Conservation (phyloP, 2,329 filamentous ascomycete genomes). For the Emmonsiellopsis sp. region DNA sequence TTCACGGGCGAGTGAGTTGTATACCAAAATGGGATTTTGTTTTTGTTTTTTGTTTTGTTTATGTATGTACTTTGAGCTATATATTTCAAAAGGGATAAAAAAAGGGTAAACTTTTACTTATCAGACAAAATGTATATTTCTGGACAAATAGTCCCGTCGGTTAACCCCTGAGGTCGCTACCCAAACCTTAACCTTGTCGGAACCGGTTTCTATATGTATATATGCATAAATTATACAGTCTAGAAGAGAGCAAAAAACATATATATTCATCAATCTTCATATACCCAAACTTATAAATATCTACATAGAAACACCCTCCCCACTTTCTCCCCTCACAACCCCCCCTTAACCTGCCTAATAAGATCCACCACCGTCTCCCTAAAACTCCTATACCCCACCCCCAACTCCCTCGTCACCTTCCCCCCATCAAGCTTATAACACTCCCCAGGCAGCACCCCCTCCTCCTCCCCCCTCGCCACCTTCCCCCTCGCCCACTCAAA, state of each 20-base stretch:
- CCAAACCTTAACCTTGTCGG: too few species aligned
- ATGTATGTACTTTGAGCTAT: too few species aligned
- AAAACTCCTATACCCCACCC: conserved; percentile 24
- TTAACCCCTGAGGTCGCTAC: too few species aligned
- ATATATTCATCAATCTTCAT: background rate
- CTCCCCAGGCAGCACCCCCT: conserved; percentile 22
- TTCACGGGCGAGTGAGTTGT: too few species aligned
- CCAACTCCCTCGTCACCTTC: conserved; percentile 33
- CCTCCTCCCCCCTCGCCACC: conserved; percentile 27
- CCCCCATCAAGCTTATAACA: conserved; percentile 36
- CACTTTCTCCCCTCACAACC: background rate
- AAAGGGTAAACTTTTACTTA: too few species aligned
- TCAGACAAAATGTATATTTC: too few species aligned
- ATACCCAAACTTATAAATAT: background rate
- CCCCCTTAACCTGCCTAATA: conserved; percentile 5
- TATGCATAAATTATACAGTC: background rate
- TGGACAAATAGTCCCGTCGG: too few species aligned
- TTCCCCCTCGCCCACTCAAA: conserved; percentile 30
- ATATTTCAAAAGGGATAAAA: too few species aligned
- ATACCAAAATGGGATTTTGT: too few species aligned
- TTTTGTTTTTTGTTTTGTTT: too few species aligned
- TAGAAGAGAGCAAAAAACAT: background rate
- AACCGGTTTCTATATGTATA: too few species aligned
- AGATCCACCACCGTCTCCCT: conserved; percentile 10
- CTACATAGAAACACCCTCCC: too few species aligned